Percentiles rank a stretch among this genome's conserved stretches.
These are phyloP conservation scores for Pluteus cervinus DNA, from an alignment of 768 basidiomycete genomes.

Conservation along the genomic window DNA sequence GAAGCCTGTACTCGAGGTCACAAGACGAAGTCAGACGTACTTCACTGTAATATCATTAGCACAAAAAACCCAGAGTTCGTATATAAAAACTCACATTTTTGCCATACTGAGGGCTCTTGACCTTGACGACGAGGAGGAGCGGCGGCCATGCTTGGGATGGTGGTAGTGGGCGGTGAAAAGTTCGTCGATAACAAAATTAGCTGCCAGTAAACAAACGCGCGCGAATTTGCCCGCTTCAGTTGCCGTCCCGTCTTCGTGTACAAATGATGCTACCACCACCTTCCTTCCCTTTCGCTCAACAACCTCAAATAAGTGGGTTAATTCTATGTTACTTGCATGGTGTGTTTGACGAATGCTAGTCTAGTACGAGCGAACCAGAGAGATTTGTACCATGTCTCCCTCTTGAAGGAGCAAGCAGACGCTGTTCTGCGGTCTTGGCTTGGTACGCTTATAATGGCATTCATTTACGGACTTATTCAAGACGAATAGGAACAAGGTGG, in stretches of 20 bases:
- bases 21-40: slow-evolving; percentile 24
- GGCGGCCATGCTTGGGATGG: slow-evolving; percentile 16
- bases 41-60: slow-evolving; percentile 41
- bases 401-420: slow-evolving; percentile 71
- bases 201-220: too few species aligned
- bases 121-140: slow-evolving; percentile 34
- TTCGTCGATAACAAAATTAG: too few species aligned
- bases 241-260: neutral
- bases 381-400: slow-evolving; percentile 71
- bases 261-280: slow-evolving; percentile 18
- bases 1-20: slow-evolving; percentile 4
- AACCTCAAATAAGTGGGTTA: slow-evolving; percentile 82
- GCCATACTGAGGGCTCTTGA: slow-evolving; percentile 65
- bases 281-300: slow-evolving; percentile 69
- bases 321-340: neutral
- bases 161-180: slow-evolving; percentile 9
- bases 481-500: slow-evolving; percentile 67
- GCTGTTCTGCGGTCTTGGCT: slow-evolving; percentile 71
- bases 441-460: slow-evolving; percentile 37
- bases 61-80: slow-evolving; percentile 5
- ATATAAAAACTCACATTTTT: slow-evolving; percentile 53
- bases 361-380: slow-evolving; percentile 82
- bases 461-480: slow-evolving; percentile 1
- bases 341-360: slow-evolving; percentile 9
- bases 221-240: slow-evolving; percentile 6